Evolutionary conservation across 1,139 yeast species (phyloP).

Genomic region (Debaryomyces subglobosus): DNA sequence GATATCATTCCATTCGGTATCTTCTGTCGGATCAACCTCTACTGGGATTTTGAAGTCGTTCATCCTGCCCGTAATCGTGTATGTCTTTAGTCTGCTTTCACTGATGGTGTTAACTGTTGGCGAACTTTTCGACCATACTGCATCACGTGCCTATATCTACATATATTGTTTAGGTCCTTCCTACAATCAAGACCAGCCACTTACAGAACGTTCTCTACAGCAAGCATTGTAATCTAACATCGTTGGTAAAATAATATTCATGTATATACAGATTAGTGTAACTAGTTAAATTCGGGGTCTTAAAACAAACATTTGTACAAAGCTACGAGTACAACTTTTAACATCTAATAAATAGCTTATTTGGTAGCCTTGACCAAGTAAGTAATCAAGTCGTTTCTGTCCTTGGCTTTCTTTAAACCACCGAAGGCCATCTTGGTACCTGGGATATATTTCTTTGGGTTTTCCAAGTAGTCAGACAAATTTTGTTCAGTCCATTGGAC

Average conservation of each 20-base stretch:
- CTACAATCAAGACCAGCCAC: background rate
- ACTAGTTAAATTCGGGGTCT: background rate
- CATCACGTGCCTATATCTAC: background rate
- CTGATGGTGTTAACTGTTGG: background rate
- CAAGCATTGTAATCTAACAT: conserved; percentile 1
- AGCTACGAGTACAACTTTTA: conserved; percentile 2
- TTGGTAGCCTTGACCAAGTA: conserved; percentile 82
- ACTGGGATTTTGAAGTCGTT: conserved; percentile 60
- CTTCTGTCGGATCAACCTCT: conserved; percentile 93
- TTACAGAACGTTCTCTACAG: background rate
- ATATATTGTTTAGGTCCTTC: background rate
- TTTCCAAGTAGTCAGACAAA: conserved; percentile 93
- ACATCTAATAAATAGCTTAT: conserved; percentile 31
- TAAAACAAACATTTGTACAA: background rate
- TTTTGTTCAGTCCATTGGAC: conserved; percentile 86
- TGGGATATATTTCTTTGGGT: conserved; percentile 99
- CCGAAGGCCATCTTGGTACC: conserved; percentile 99
- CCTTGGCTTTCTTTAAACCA: conserved; percentile 99
- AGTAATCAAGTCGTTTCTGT: conserved; percentile 94
- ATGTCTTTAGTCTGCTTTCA: background rate
- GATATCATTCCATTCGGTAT: conserved; percentile 98
- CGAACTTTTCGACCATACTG: conserved; percentile 1
- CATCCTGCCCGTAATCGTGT: conserved; percentile 18
- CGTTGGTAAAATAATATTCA: conserved; percentile 5
- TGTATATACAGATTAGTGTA: conserved; percentile 8